Percentiles rank a stretch among this genome's conserved stretches.
These are phyloP conservation scores for Xylaria sp. DNA, from an alignment of 2,329 filamentous ascomycete genomes.

Conservation along the genomic window DNA sequence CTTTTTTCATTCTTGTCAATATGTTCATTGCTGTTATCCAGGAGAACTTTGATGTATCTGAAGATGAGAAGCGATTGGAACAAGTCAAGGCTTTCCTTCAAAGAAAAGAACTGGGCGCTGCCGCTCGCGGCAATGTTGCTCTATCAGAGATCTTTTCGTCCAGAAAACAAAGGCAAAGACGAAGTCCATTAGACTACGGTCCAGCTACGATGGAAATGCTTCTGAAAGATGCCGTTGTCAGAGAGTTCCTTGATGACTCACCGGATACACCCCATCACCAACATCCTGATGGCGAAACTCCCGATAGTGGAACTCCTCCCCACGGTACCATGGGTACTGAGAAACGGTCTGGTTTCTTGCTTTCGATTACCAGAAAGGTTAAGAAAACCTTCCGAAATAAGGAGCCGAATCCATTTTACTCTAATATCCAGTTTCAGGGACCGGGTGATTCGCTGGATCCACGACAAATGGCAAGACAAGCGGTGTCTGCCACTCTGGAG, in stretches of 20 bases:
- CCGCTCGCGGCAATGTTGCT: conserved; percentile 77
- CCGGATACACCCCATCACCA: conserved; percentile 54
- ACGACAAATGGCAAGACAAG: conserved; percentile 88
- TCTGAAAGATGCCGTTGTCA: conserved; percentile 93
- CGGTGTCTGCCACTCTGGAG: conserved; percentile 82
- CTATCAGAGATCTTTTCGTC: conserved; percentile 77
- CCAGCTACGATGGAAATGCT: conserved; percentile 95
- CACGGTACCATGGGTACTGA: conserved; percentile 54
- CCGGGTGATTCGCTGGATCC: conserved; percentile 85
- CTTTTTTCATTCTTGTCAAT: conserved; percentile 95
- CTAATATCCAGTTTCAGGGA: conserved; percentile 74
- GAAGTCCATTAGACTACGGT: conserved; percentile 91
- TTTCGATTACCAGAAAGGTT: conserved; percentile 70
- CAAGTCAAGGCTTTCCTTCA: conserved; percentile 96
- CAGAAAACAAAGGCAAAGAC: conserved; percentile 68
- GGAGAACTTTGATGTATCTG: conserved; percentile 98
- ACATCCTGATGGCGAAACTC: conserved; percentile 7
- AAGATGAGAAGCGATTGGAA: conserved; percentile 96
- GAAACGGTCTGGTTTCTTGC: conserved; percentile 68
- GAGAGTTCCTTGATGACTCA: conserved; percentile 89
- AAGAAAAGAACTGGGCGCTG: conserved; percentile 82
- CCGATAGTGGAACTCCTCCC: conserved; percentile 50
- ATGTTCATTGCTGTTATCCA: conserved; percentile 99
- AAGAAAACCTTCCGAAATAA: conserved; percentile 66
- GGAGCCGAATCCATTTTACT: conserved; percentile 96